phyloP scores from a whole-genome alignment of 257 asterid genomes.

The Nicotiana attenuata region DNA sequence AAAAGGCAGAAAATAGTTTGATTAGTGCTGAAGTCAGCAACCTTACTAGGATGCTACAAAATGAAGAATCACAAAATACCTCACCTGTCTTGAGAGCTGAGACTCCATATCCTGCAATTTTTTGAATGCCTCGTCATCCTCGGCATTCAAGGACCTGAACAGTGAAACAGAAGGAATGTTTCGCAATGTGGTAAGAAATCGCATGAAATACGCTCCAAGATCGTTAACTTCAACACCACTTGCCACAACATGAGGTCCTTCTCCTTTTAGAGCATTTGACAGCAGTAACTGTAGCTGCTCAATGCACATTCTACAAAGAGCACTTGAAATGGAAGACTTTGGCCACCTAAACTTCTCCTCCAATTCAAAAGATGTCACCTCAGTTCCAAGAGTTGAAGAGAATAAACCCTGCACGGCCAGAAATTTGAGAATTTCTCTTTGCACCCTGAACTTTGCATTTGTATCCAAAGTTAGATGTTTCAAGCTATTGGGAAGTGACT shows the following conservation, averaged over 20 bases:
- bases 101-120: conserved; percentile 70
- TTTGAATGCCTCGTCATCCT: conserved; percentile 74
- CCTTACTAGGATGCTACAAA: background rate
- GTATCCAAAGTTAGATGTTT: conserved; percentile 69
- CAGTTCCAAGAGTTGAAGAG: conserved; percentile 88
- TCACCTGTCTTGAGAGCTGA: conserved; percentile 74
- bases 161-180: conserved; percentile 94
- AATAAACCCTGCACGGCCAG: conserved; percentile 94
- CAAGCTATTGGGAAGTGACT: conserved; percentile 62
- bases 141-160: conserved; percentile 56
- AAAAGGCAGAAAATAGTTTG: background rate
- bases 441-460: conserved; percentile 63
- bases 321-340: conserved; percentile 59
- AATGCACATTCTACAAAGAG: conserved; percentile 73
- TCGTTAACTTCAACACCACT: conserved; percentile 65
- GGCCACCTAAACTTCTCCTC: conserved; percentile 94
- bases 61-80: background rate
- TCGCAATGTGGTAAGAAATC: conserved; percentile 57
- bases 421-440: conserved; percentile 80
- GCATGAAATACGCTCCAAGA: conserved; percentile 85
- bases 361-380: conserved; percentile 92
- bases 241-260: conserved; percentile 46
- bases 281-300: conserved; percentile 89
- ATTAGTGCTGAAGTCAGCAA: background rate
- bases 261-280: conserved; percentile 78